Evolutionary conservation across 208 protist species (phyloP).

Genomic region (Trypanosomatidae sp.): DNA sequence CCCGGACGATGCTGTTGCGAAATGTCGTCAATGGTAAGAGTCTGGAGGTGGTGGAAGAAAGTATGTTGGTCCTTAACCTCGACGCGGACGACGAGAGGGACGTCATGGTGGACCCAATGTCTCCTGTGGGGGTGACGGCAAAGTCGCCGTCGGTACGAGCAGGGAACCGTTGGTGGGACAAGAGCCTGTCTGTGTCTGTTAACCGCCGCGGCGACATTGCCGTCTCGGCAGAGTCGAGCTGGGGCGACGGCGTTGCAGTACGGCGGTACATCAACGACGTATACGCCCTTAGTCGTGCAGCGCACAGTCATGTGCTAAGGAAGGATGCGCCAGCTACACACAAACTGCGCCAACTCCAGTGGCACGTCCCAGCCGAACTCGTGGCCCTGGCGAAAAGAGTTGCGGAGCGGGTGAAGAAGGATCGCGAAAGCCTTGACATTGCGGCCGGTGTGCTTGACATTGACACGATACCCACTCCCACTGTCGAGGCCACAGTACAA

Average conservation of each 20-base stretch:
- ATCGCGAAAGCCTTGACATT: constrained; percentile 54
- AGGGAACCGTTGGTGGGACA: constrained; percentile 89
- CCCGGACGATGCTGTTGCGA: constrained; percentile 55
- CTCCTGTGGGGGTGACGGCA: constrained; percentile 27
- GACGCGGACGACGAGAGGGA: constrained; percentile 58
- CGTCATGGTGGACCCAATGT: constrained; percentile 33
- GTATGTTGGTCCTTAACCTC: constrained; percentile 83
- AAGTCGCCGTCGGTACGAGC: constrained; percentile 33
- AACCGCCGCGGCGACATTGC: constrained; percentile 45
- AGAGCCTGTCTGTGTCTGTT: constrained; percentile 80
- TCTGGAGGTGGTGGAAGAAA: constrained; percentile 70
- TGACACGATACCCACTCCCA: not conserved
- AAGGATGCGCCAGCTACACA: constrained; percentile 33
- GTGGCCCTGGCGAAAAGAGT: constrained; percentile 32
- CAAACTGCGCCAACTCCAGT: constrained; percentile 44
- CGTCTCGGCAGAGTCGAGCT: constrained; percentile 79
- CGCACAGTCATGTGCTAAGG: constrained; percentile 24
- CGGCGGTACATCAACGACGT: constrained; percentile 74
- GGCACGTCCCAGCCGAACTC: constrained; percentile 47
- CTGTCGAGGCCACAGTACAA: constrained; percentile 23
- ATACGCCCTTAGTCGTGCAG: constrained; percentile 48
- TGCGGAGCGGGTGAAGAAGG: constrained; percentile 26
- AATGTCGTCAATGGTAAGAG: constrained; percentile 50
- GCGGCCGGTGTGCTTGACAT: constrained; percentile 36
- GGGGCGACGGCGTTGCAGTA: constrained; percentile 69